Percentiles rank a stretch among this genome's conserved stretches.
phyloP scores from a whole-genome alignment of 2,329 filamentous ascomycete species.

The Pseudopyrenochaeta lycopersici region DNA sequence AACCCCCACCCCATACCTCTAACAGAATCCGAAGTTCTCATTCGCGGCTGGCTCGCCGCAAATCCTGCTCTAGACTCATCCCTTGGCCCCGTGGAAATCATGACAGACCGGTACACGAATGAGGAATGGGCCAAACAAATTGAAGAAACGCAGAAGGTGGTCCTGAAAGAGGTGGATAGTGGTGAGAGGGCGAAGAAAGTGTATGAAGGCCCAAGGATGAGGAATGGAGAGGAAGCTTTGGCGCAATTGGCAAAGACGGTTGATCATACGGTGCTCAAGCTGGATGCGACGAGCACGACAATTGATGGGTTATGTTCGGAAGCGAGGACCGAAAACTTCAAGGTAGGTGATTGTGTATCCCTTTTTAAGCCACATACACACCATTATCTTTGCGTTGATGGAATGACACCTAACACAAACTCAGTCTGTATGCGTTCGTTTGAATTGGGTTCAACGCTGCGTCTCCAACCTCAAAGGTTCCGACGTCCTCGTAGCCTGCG shows the following conservation, averaged over 20 bases:
- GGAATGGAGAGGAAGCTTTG: slow-evolving; percentile 35
- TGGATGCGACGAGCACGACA: slow-evolving; percentile 57
- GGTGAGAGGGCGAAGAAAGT: slow-evolving; percentile 38
- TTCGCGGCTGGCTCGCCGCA: slow-evolving; percentile 44
- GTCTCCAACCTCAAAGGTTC: slow-evolving; percentile 59
- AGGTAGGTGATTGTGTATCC: slow-evolving; percentile 40
- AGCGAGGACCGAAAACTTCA: slow-evolving; percentile 58
- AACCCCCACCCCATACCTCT: slow-evolving; percentile 34
- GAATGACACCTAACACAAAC: slow-evolving; percentile 18
- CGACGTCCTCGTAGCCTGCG: slow-evolving; percentile 63
- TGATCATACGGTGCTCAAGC: slow-evolving; percentile 61
- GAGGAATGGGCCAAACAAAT: slow-evolving; percentile 56
- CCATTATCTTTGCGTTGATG: background rate
- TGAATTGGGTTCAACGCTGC: slow-evolving; percentile 61
- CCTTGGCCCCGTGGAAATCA: slow-evolving; percentile 39
- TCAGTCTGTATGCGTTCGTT: slow-evolving; percentile 66
- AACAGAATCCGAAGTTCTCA: slow-evolving; percentile 45
- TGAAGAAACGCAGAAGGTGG: slow-evolving; percentile 42
- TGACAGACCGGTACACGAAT: slow-evolving; percentile 57
- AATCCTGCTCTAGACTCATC: slow-evolving; percentile 40
- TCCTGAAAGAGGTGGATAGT: slow-evolving; percentile 36
- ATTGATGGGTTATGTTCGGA: slow-evolving; percentile 65
- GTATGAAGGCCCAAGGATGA: slow-evolving; percentile 37
- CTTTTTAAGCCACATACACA: background rate
- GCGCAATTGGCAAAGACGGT: slow-evolving; percentile 49